Evolutionary conservation across 768 basidiomycete species (phyloP).

Genomic region (Phallus indusiatus): DNA sequence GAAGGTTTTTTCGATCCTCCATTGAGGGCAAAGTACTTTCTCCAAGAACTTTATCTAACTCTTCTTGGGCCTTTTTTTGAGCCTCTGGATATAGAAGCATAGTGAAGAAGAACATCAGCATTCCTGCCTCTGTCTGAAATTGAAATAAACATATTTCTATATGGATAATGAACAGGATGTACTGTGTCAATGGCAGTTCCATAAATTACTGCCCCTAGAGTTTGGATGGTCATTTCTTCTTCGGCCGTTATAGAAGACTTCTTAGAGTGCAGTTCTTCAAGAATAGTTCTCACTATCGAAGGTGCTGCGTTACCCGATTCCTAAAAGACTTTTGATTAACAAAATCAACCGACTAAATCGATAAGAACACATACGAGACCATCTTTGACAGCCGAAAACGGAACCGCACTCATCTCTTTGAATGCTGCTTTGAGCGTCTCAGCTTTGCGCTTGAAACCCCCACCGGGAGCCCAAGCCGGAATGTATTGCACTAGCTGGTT

Average conservation of each 20-base stretch:
- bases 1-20: slow-evolving; percentile 12
- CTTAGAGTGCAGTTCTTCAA: background rate
- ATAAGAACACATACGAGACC: slow-evolving; percentile 25
- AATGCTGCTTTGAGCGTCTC: slow-evolving; percentile 39
- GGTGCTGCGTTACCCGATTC: background rate
- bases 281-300: background rate
- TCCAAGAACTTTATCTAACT: slow-evolving; percentile 15
- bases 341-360: background rate
- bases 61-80: slow-evolving; percentile 11
- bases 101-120: slow-evolving; percentile 10
- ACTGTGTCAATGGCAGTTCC: slow-evolving; percentile 31
- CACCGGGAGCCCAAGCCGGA: slow-evolving; percentile 43
- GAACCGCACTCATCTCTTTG: slow-evolving; percentile 39
- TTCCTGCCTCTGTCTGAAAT: background rate
- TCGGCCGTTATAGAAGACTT: background rate
- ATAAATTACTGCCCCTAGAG: slow-evolving; percentile 8
- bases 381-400: slow-evolving; percentile 29
- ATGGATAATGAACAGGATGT: background rate
- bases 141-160: background rate
- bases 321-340: background rate
- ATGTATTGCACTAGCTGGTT: slow-evolving; percentile 38
- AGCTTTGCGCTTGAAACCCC: slow-evolving; percentile 41
- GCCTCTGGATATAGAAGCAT: slow-evolving; percentile 12
- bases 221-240: slow-evolving; percentile 10
- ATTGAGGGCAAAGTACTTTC: slow-evolving; percentile 14